Base-by-base conservation (phyloP, 2,329 filamentous ascomycete genomes). In the Bertia moriformis region DNA sequence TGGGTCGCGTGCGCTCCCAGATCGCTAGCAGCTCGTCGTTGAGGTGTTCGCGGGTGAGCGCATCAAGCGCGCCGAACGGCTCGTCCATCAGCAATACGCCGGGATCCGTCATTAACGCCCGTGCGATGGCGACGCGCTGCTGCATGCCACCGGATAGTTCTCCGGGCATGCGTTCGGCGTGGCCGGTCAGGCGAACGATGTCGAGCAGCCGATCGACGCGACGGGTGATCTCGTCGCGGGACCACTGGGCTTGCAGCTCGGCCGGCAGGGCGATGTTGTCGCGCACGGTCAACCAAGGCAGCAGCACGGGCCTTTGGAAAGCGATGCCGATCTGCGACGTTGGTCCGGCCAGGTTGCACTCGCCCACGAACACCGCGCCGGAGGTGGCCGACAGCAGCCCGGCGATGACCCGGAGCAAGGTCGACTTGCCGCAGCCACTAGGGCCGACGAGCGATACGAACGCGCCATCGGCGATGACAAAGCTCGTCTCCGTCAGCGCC, bases 241-340 rank as follows among this genome's bases (percentile, higher is more conserved):
- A 73, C 32, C 84, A 83, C 79, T 95, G 94, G 45, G 88, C 82
- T 39, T 84, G 79, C 14, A 93, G 60, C 5, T 78, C 82, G 58
- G 98, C 91, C 0, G 91, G 91, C 59, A 98, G 98, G 43, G 91
- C 94, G 49, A 98, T 87, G 53, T 98, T 91, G 57, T 96, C 87
- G 29, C 91, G 79, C n/a, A 98, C 73, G 2, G 83, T 87, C 17
- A 91, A 91, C 39, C 86, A 78, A 13, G 84, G 91, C 2, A 98
- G 71, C 91, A 78, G 54, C 98, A 91, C 0, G 91, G 91, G 46
- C 98, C 93, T 62, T 98, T 98, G 62, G 96, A 98, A 17, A 18
- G 7, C 10, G 54, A 98, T 96, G 54, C 91, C 83, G 47, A 84
- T 78, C 51, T 89, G 89, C 1, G 83, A 78, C 1, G 91, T n/a